Evolutionary conservation across 1,139 yeast species (phyloP).

Genomic region (Pichia sp.): DNA sequence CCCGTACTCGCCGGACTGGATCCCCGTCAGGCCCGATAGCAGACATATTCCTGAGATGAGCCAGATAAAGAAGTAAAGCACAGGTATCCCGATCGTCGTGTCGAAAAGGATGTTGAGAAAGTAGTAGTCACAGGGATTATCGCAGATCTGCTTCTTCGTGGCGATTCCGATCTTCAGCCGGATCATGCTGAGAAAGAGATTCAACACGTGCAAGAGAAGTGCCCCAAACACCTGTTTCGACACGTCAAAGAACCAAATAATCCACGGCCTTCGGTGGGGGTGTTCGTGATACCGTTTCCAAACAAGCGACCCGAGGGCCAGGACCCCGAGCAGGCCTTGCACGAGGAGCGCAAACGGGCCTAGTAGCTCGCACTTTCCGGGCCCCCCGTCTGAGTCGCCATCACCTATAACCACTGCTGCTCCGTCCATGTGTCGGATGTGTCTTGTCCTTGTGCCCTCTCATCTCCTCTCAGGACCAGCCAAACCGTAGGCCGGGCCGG

Average conservation of each 20-base stretch:
- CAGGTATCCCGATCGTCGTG: conserved; percentile 77
- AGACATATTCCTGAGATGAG: conserved; percentile 37
- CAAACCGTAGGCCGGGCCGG: too few relatives aligned
- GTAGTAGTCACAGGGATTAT: conserved; percentile 85
- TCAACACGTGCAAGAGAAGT: conserved; percentile 73
- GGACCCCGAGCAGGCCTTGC: conserved; percentile 64
- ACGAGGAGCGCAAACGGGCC: conserved; percentile 70
- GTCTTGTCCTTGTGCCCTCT: too few relatives aligned
- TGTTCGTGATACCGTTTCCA: conserved; percentile 73
- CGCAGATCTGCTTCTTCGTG: conserved; percentile 28
- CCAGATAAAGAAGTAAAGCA: conserved; percentile 13
- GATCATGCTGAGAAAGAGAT: conserved; percentile 62
- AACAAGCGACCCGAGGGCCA: conserved; percentile 71
- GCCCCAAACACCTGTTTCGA: conserved; percentile 88
- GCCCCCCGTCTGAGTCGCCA: conserved; percentile 2
- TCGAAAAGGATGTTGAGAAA: conserved; percentile 83
- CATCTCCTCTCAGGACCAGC: too few relatives aligned
- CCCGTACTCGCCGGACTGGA: conserved; percentile 84
- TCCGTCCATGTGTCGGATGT: background rate
- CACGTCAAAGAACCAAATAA: conserved; percentile 86
- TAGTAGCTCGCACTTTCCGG: conserved; percentile 53
- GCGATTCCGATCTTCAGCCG: background rate
- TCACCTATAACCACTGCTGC: background rate
- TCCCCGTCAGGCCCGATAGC: conserved; percentile 47
- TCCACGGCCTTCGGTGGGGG: conserved; percentile 79